Evolutionary conservation across 1,139 yeast species (phyloP), one percentile per base, ranked within the genome.

Genomic region (Scheffersomyces titani): DNA sequence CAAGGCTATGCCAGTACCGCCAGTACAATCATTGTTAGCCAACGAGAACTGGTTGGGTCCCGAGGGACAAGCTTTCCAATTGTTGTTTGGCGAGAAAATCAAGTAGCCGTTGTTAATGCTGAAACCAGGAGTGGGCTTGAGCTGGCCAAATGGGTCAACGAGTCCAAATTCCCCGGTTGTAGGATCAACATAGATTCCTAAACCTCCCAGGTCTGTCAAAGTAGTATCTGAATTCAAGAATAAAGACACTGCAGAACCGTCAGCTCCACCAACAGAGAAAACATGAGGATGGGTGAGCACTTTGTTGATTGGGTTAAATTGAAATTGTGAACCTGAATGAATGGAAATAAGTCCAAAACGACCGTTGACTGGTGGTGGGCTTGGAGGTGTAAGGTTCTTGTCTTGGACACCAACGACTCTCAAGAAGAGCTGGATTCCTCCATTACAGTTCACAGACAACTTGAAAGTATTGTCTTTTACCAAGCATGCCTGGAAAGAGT

Each of bases 231-330:
- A 52, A 44, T 64, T 62, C 61, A 72, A 66, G 9, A 68, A 61
- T 54, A 73, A 65, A 16, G 57, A 55, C 48, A 70, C 62, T 51
- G 61, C 69, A 7, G 60, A 54, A 19, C 76, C 77, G n/a, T 67
- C 70, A 47, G 55, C 47, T 3, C 76, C 76, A 19, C 75, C 76
- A 46, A 73, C 75, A 11, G 72, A 61, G 60, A 73, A 72, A 7
- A 71, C 75, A 48, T 70, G 74, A 13, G 69, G 68, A 63, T 72
- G 75, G 5, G 67, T 59, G 11, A 58, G 62, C 19, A 68, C 76
- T 63, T 70, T 70, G 59, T 66, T 71, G 63, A 72, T 69, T 3
- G 67, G 54, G 6, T 59, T 53, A 57, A 66, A 54, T 52, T 70
- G 70, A 61, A 69, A 65, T 20, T 60, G 54, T 7, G 68, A 52